Evolutionary conservation across 768 basidiomycete genomes (phyloP).

Genomic region (Leccinum subtestaceum): DNA sequence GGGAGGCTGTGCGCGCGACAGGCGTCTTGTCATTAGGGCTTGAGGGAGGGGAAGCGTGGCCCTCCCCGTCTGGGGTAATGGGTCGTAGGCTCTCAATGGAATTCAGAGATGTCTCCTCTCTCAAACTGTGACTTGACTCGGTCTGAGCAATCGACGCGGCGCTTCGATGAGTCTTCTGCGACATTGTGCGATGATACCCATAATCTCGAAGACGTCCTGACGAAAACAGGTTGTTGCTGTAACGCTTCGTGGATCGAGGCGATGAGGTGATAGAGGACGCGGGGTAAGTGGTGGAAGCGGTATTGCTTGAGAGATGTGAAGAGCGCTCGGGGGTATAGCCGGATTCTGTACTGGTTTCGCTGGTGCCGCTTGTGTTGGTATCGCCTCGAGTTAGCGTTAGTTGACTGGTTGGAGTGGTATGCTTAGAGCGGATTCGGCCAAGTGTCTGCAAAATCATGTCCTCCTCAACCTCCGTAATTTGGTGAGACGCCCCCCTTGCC

Average conservation of each 20-base stretch:
- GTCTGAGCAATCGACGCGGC: slow-evolving; percentile 46
- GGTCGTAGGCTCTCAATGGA: slow-evolving; percentile 50
- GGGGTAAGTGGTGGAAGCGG: slow-evolving; percentile 35
- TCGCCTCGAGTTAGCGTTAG: slow-evolving; percentile 14
- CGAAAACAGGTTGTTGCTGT: slow-evolving; percentile 85
- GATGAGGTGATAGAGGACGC: slow-evolving; percentile 42
- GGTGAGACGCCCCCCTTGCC: slow-evolving; percentile 61
- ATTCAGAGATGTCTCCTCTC: slow-evolving; percentile 42
- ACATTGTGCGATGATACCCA: slow-evolving; percentile 59
- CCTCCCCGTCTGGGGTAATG: slow-evolving; percentile 53
- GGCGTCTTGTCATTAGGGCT: slow-evolving; percentile 43
- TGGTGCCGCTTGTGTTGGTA: slow-evolving; percentile 12
- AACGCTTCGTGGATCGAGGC: slow-evolving; percentile 58
- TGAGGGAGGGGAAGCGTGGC: slow-evolving; percentile 39
- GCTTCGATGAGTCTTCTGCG: slow-evolving; percentile 40
- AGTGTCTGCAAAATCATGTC: slow-evolving; percentile 80
- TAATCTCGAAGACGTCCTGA: slow-evolving; percentile 79
- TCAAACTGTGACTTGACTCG: slow-evolving; percentile 41
- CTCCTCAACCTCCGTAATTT: slow-evolving; percentile 79
- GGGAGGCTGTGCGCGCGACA: slow-evolving; percentile 42
- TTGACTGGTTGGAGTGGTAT: slow-evolving; percentile 20
- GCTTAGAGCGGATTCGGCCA: slow-evolving; percentile 46
- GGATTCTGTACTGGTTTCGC: slow-evolving; percentile 26
- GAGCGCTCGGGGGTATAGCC: slow-evolving; percentile 33
- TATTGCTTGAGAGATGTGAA: slow-evolving; percentile 37